These are phyloP conservation scores for Monilinia polystroma DNA, from an alignment of 2,329 filamentous ascomycete genomes.

Conservation along the genomic window DNA sequence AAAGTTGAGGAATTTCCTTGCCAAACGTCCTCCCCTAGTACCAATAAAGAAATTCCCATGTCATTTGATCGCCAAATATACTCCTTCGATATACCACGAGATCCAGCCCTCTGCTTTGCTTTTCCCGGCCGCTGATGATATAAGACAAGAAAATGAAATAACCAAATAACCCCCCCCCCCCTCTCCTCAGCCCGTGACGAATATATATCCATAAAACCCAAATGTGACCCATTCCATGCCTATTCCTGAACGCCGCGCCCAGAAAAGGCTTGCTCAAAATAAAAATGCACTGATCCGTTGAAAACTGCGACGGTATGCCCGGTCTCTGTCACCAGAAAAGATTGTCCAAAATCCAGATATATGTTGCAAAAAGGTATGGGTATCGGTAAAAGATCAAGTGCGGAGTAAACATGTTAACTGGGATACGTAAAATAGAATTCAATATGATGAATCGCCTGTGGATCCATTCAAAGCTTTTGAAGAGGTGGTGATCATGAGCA, in stretches of 20 bases:
- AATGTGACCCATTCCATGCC: slow-evolving; percentile 10
- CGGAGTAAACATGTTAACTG: slow-evolving; percentile 2
- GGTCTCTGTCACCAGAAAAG: neutral
- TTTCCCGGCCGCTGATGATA: neutral
- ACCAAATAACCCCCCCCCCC: neutral
- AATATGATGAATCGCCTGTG: neutral
- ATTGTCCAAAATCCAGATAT: neutral
- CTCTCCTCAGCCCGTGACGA: neutral
- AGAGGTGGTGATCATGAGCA: slow-evolving; percentile 41
- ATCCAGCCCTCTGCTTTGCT: slow-evolving; percentile 9
- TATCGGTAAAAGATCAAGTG: slow-evolving; percentile 1
- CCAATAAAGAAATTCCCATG: neutral
- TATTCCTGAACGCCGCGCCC: slow-evolving; percentile 6
- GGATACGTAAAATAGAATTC: neutral
- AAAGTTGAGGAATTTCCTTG: neutral
- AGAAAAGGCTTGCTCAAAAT: slow-evolving; percentile 4
- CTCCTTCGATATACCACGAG: slow-evolving; percentile 8
- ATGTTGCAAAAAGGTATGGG: neutral
- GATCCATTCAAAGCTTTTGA: neutral
- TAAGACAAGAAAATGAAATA: neutral
- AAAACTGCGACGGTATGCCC: neutral
- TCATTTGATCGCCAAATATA: slow-evolving; percentile 4
- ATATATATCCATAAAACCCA: neutral
- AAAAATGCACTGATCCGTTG: neutral
- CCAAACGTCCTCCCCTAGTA: neutral